Evolutionary conservation across 192 early-diverging fungal genomes (phyloP).

Genomic region (Mycoemilia scoparia): DNA sequence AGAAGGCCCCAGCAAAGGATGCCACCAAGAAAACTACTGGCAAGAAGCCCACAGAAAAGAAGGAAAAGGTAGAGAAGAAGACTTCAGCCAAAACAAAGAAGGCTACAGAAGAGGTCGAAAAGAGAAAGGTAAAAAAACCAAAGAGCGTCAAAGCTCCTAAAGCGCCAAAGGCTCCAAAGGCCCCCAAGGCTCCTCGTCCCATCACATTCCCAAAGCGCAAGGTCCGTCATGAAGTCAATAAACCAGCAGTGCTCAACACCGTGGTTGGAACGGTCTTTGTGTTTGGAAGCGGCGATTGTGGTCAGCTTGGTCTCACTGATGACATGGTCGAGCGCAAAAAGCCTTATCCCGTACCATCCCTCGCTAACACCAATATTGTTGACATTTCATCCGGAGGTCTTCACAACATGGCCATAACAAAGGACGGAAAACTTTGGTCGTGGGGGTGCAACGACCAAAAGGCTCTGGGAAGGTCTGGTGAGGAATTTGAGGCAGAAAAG

Average conservation of each 20-base stretch:
- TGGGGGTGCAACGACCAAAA: slow-evolving; percentile 95
- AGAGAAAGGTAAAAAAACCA: background rate
- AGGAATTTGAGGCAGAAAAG: slow-evolving; percentile 47
- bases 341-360: slow-evolving; percentile 41
- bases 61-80: slow-evolving; percentile 4
- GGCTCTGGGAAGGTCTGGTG: slow-evolving; percentile 52
- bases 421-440: slow-evolving; percentile 59
- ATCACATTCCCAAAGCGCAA: slow-evolving; percentile 19
- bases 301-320: slow-evolving; percentile 80
- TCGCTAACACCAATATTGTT: slow-evolving; percentile 56
- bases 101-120: background rate
- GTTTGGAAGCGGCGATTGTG: slow-evolving; percentile 77
- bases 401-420: slow-evolving; percentile 62
- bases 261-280: slow-evolving; percentile 42
- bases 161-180: background rate
- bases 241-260: slow-evolving; percentile 6
- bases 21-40: no score
- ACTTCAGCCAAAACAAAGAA: slow-evolving; percentile 5
- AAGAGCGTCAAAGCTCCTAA: background rate
- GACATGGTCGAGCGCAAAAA: slow-evolving; percentile 63
- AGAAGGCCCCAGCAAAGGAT: background rate
- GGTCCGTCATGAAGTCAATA: slow-evolving; percentile 10
- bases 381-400: slow-evolving; percentile 71
- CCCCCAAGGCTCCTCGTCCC: slow-evolving; percentile 2
- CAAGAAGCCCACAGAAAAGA: no score